A percentile compares a stretch with the other conserved stretches of the same genome.
Evolutionary conservation across 345 rosid species (phyloP).

Genomic region (Arabis alpina): DNA sequence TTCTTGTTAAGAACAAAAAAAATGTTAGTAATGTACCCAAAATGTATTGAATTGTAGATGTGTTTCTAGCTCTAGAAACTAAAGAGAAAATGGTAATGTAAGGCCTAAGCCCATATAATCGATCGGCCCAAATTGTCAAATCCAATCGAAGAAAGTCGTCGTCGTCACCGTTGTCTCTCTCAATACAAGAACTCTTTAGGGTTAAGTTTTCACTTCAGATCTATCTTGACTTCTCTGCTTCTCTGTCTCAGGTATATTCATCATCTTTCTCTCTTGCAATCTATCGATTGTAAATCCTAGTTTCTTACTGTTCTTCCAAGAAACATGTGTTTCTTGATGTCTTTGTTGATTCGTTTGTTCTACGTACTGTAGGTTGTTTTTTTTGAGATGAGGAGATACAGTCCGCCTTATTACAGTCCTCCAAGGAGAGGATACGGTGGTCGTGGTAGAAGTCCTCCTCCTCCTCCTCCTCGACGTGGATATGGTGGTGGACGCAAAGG

Average conservation of each 20-base stretch:
- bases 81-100: background rate
- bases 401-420: conserved; percentile 73
- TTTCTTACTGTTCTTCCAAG: background rate
- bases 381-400: conserved; percentile 78
- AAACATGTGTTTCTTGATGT: background rate
- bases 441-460: conserved; percentile 71
- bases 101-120: conserved; percentile 13
- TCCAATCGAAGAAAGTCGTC: background rate
- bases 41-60: no score
- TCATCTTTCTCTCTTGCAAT: background rate
- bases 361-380: background rate
- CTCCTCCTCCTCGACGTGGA: conserved; percentile 70
- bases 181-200: background rate
- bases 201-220: conserved; percentile 30
- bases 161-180: background rate
- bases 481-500: conserved; percentile 89
- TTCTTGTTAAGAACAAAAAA: no score
- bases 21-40: no score
- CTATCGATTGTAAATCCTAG: conserved; percentile 22
- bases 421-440: conserved; percentile 94
- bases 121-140: conserved; percentile 12
- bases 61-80: no score
- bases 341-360: conserved; percentile 12
- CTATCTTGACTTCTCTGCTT: conserved; percentile 10
- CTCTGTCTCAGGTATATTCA: conserved; percentile 26